phyloP scores from a whole-genome alignment of 768 basidiomycete genomes.

The Tephrocybe rancida region DNA sequence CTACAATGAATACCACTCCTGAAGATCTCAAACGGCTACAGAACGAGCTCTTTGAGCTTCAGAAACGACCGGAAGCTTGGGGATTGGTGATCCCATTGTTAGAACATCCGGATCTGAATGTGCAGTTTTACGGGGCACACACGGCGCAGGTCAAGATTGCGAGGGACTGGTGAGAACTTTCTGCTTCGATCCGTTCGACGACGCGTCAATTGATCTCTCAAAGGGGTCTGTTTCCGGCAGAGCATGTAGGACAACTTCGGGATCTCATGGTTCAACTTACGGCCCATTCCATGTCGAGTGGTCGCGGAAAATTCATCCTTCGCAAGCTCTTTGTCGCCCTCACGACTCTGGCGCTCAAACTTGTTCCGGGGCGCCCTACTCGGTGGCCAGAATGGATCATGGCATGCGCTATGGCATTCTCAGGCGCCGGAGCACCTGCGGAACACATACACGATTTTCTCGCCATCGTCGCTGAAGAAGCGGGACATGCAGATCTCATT shows the following conservation, averaged over 20 bases:
- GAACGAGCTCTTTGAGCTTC: slow-evolving; percentile 74
- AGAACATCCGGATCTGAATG: slow-evolving; percentile 71
- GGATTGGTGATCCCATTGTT: slow-evolving; percentile 80
- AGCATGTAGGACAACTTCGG: slow-evolving; percentile 58
- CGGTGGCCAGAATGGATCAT: slow-evolving; percentile 80
- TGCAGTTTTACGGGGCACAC: slow-evolving; percentile 95
- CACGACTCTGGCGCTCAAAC: slow-evolving; percentile 72
- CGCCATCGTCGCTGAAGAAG: slow-evolving; percentile 84
- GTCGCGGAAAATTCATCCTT: slow-evolving; percentile 70
- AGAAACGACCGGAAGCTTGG: slow-evolving; percentile 81
- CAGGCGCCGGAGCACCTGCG: slow-evolving; percentile 54
- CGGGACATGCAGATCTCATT: slow-evolving; percentile 73
- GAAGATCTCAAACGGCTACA: slow-evolving; percentile 67
- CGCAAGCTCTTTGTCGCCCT: slow-evolving; percentile 90
- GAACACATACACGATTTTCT: slow-evolving; percentile 76
- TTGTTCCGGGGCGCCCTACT: slow-evolving; percentile 59
- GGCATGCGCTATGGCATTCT: slow-evolving; percentile 63
- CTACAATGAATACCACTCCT: slow-evolving; percentile 46
- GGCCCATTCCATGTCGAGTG: slow-evolving; percentile 59
- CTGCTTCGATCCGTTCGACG: background rate
- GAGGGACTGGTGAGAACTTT: slow-evolving; percentile 74
- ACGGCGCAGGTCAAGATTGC: slow-evolving; percentile 93
- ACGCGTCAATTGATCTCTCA: background rate
- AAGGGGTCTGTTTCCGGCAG: slow-evolving; percentile 73
- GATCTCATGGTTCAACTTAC: slow-evolving; percentile 74